Evolutionary conservation across 495 filamentous ascomycete species (phyloP), one percentile per base, ranked within the genome.

Genomic region (Lasiosphaeriaceae sp.): DNA sequence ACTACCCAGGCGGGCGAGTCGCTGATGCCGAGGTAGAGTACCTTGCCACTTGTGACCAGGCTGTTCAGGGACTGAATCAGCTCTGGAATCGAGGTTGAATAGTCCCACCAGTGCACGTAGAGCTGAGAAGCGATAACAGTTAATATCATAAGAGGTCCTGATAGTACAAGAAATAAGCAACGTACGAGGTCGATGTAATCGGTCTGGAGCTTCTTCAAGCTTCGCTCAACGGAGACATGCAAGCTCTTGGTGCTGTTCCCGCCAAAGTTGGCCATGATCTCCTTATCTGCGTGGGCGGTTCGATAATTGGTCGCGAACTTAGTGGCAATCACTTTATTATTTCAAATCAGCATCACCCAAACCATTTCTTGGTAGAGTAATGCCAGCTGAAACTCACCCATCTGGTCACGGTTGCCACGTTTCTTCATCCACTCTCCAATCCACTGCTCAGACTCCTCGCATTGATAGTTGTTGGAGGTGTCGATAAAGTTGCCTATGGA

Each of bases 1-100:
- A 90, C 86, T 8, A 89, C 67, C 85, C 85, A 90, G n/a, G 86
- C 86, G 0, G 85, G 86, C 0, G 84, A 82, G 62, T 90, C 87
- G 35, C 75, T 81, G 59, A 89, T 72, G 29, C 87, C 87, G 0
- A 90, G 78, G 56, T 90, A 90, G 4, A 89, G 67, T 0, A 89
- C 87, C 67, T 89, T 89, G 21, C 87, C 85, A 22, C 74, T 54
- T 0, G 58, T 45, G 19, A 89, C 81, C 2, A 89, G 67, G 47
- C 71, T 65, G 67, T 90, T 83, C 11, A 90, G 78, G 0, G 76
- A 74, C 34, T 86, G 83, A 87, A 90, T 90, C 8, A 90, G 56
- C 64, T 90, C 87, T 17, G 82, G 80, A 55, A 90, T 85, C 7
- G 76, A 77, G 20, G 80, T 82, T 39, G 70, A 70, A 45, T 61